Evolutionary conservation across 2,329 filamentous ascomycete species (phyloP).

Genomic region (Xylariaceae sp.): DNA sequence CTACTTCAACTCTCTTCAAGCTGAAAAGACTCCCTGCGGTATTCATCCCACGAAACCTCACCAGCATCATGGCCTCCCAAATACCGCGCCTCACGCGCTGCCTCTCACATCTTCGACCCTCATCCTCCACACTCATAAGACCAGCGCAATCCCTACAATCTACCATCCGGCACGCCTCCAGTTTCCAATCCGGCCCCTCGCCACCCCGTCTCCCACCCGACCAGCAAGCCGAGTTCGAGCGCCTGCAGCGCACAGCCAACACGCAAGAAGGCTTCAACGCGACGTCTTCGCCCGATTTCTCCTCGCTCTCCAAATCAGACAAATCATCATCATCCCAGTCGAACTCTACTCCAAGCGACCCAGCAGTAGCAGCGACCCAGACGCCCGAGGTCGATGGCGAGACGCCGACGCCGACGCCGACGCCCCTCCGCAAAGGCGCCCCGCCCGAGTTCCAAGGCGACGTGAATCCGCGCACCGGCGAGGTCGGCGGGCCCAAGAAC

Average conservation of each 20-base stretch:
- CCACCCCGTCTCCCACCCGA: conserved; percentile 79
- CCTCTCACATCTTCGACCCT: too few relatives aligned
- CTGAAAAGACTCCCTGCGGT: too few relatives aligned
- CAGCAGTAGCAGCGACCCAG: not conserved
- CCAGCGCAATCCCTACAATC: too few relatives aligned
- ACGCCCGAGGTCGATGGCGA: not conserved
- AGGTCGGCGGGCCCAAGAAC: conserved; percentile 96
- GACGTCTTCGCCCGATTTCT: conserved; percentile 36
- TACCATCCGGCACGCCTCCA: too few relatives aligned
- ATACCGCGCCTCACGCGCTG: too few relatives aligned
- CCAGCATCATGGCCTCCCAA: too few relatives aligned
- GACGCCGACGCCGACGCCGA: conserved; percentile 3
- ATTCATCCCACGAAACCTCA: too few relatives aligned
- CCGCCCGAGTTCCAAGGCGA: conserved; percentile 94
- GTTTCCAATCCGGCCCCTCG: conserved; percentile 69
- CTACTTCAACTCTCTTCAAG: too few relatives aligned
- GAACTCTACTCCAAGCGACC: not conserved
- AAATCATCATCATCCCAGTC: not conserved
- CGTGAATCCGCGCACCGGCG: conserved; percentile 89
- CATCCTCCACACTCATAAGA: too few relatives aligned
- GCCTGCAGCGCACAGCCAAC: conserved; percentile 71
- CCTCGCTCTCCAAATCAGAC: conserved; percentile 5
- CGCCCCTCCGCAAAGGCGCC: conserved; percentile 66
- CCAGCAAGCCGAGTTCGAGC: conserved; percentile 69
- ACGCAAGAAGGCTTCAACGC: conserved; percentile 44